Percentiles rank a stretch among this genome's conserved stretches.
These are phyloP conservation scores for Phlegmacium glaucopus DNA, from an alignment of 768 basidiomycete species.

Conservation along the genomic window DNA sequence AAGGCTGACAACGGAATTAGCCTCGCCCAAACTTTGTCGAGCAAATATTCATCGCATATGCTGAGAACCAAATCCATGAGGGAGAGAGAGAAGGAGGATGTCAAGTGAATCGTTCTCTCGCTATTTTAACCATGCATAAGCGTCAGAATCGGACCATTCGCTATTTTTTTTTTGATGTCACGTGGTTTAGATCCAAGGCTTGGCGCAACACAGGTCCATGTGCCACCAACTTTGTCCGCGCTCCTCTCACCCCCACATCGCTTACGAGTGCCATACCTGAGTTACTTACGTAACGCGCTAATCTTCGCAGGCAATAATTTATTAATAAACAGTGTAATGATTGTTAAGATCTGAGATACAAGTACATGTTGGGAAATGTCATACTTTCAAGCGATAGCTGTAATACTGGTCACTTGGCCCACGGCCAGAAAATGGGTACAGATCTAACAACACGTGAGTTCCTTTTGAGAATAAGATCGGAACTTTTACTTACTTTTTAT, in stretches of 20 bases:
- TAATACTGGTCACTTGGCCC: constrained; percentile 20
- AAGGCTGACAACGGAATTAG: constrained; percentile 65
- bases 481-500: constrained; percentile 46
- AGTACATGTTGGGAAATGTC: too few relatives aligned
- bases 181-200: constrained; percentile 18
- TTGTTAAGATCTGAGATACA: too few relatives aligned
- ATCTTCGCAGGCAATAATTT: too few relatives aligned
- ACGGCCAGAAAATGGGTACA: constrained; percentile 47
- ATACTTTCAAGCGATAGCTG: too few relatives aligned
- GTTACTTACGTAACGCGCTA: too few relatives aligned
- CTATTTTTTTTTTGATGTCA: constrained; percentile 23
- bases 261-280: too few relatives aligned
- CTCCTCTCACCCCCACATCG: too few relatives aligned
- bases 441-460: constrained; percentile 20
- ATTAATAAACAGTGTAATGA: too few relatives aligned
- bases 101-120: constrained; percentile 17
- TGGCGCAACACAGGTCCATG: too few relatives aligned
- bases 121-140: constrained; percentile 17
- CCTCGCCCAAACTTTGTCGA: constrained; percentile 79
- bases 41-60: constrained; percentile 62
- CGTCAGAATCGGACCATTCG: constrained; percentile 44
- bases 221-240: too few relatives aligned
- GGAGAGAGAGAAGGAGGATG: not conserved
- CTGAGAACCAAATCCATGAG: constrained; percentile 84
- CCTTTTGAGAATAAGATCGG: not conserved